phyloP scores from a whole-genome alignment of 768 basidiomycete genomes.

The Boletus rubropictus region DNA sequence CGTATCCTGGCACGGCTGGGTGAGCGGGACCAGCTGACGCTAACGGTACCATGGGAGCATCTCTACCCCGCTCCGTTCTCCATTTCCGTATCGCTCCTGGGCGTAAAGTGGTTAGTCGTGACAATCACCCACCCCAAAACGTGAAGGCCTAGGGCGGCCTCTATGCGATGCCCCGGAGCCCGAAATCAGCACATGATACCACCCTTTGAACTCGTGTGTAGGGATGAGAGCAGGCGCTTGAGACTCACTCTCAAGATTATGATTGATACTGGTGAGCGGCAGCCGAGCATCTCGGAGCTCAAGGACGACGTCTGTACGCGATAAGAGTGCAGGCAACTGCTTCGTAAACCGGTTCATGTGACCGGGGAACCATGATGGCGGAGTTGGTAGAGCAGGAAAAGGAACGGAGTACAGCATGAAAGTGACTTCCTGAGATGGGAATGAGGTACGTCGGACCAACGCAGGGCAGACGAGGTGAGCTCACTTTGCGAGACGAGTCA shows the following conservation, averaged over 20 bases:
- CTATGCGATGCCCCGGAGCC: too few relatives aligned
- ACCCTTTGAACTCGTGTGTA: too few relatives aligned
- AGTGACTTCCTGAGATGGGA: constrained; percentile 11
- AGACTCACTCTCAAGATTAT: constrained; percentile 71
- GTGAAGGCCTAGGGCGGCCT: constrained; percentile 4
- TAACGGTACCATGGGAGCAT: constrained; percentile 37
- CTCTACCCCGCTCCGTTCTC: constrained; percentile 62
- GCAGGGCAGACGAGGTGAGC: not conserved
- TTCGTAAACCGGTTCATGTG: constrained; percentile 90
- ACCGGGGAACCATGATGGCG: constrained; percentile 93
- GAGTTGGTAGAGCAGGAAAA: constrained; percentile 52
- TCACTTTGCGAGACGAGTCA: not conserved
- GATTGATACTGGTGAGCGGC: constrained; percentile 91
- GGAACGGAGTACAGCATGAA: constrained; percentile 34
- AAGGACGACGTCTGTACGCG: constrained; percentile 84
- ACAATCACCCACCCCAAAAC: constrained; percentile 7
- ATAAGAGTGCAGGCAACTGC: constrained; percentile 68
- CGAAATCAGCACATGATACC: too few relatives aligned
- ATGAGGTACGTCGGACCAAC: constrained; percentile 2
- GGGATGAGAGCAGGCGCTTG: not conserved
- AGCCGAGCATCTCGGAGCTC: constrained; percentile 92
- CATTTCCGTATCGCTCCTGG: constrained; percentile 63
- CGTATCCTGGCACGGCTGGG: constrained; percentile 17
- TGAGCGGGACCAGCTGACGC: constrained; percentile 24
- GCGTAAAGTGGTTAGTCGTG: constrained; percentile 17